Evolutionary conservation across 2,329 filamentous ascomycete species (phyloP).

Genomic region (Fusarium sp.): DNA sequence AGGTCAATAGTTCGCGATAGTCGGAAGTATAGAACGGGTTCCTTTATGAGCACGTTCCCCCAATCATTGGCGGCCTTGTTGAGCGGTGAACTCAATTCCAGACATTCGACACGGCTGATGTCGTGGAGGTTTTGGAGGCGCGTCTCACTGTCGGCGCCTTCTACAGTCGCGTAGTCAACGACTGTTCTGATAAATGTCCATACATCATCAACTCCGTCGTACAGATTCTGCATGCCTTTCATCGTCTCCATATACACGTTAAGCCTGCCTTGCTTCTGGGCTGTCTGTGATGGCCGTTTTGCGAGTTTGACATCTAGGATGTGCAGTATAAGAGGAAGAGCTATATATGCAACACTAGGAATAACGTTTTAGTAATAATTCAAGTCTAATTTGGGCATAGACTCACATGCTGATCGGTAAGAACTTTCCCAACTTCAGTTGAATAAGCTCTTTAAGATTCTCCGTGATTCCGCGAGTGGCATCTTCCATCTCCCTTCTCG

Average conservation of each 20-base stretch:
- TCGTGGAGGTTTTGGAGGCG: neutral
- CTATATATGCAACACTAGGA: constrained; percentile 24
- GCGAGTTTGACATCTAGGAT: constrained; percentile 31
- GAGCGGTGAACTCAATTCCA: neutral
- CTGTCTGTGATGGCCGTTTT: constrained; percentile 25
- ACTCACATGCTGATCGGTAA: constrained; percentile 37
- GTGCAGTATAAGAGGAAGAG: constrained; percentile 27
- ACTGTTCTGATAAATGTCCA: constrained; percentile 24
- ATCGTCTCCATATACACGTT: constrained; percentile 29
- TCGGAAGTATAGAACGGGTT: constrained; percentile 23
- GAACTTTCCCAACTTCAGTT: constrained; percentile 21
- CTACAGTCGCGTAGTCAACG: constrained; percentile 12
- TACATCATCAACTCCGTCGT: constrained; percentile 31
- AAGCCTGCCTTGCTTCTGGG: constrained; percentile 27
- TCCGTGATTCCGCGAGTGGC: constrained; percentile 17
- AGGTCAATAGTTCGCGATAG: constrained; percentile 27
- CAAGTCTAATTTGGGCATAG: rapidly evolving
- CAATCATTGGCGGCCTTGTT: constrained; percentile 11
- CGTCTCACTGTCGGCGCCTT: neutral
- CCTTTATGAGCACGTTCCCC: constrained; percentile 23
- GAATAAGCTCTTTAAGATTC: constrained; percentile 27
- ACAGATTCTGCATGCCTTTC: constrained; percentile 22
- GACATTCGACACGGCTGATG: neutral
- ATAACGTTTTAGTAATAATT: too few relatives aligned
- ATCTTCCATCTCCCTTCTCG: constrained; percentile 13